phyloP scores from a whole-genome alignment of 768 basidiomycete genomes.

The Chlorophyllum brunneum region DNA sequence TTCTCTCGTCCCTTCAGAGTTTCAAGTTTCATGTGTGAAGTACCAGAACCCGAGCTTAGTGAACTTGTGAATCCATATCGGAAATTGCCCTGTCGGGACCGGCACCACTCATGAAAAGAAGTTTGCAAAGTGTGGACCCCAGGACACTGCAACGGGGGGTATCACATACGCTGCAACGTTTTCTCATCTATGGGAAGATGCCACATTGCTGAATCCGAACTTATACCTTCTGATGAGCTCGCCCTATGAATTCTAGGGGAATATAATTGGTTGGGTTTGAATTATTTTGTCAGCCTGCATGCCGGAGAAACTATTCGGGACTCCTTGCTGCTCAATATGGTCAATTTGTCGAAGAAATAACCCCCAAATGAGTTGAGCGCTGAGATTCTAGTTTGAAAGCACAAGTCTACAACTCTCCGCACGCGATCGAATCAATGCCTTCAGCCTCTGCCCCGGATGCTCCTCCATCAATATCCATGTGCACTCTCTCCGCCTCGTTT shows the following conservation, averaged over 20 bases:
- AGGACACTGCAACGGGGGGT: neutral
- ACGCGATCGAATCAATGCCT: too few species aligned
- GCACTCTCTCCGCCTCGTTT: neutral
- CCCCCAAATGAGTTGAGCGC: neutral
- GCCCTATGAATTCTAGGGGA: too few species aligned
- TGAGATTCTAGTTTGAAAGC: neutral
- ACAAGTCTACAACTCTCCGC: neutral
- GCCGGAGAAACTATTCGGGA: too few species aligned
- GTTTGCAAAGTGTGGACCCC: neutral
- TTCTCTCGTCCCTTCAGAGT: too few species aligned
- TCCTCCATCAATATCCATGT: neutral
- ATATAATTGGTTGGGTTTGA: too few species aligned
- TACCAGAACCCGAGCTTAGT: too few species aligned
- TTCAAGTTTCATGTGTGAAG: too few species aligned
- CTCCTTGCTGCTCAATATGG: too few species aligned
- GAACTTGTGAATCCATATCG: too few species aligned
- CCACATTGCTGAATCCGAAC: too few species aligned
- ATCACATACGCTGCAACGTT: neutral
- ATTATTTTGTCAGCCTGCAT: too few species aligned
- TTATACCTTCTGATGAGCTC: too few species aligned
- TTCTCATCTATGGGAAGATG: constrained; percentile 8
- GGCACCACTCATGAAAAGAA: neutral
- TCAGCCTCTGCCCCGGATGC: constrained; percentile 1
- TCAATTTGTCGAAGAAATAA: neutral
- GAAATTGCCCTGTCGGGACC: constrained; percentile 2